Evolutionary conservation across 1,284 basidiomycete species (phyloP).

Genomic region (Moesziomyces sp.): DNA sequence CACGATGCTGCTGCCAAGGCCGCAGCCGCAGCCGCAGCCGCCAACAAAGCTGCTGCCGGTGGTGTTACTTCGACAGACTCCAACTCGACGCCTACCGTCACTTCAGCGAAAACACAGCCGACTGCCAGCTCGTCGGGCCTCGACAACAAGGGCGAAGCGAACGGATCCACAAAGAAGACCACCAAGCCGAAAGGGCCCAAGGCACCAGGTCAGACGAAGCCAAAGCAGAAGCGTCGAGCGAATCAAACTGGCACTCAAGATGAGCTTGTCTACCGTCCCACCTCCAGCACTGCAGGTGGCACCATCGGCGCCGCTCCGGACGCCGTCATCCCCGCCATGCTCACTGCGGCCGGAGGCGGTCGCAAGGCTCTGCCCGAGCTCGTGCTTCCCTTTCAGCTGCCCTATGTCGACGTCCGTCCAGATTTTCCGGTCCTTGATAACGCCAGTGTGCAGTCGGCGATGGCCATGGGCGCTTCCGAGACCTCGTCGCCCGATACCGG

Average conservation of each 20-base stretch:
- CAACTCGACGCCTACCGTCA: neutral
- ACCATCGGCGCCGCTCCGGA: slow-evolving; percentile 52
- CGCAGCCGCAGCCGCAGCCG: slow-evolving; percentile 23
- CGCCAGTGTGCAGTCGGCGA: slow-evolving; percentile 39
- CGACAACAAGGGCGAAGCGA: slow-evolving; percentile 4
- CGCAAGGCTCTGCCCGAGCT: slow-evolving; percentile 56
- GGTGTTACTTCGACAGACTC: neutral
- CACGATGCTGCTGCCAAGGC: slow-evolving; percentile 30
- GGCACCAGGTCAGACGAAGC: slow-evolving; percentile 27
- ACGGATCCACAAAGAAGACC: slow-evolving; percentile 18
- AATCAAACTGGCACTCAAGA: slow-evolving; percentile 29
- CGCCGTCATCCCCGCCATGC: slow-evolving; percentile 30
- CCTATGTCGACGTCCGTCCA: slow-evolving; percentile 32
- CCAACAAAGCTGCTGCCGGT: slow-evolving; percentile 12
- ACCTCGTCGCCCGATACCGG: slow-evolving; percentile 40
- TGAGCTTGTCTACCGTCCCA: slow-evolving; percentile 29
- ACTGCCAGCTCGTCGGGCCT: neutral
- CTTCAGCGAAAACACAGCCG: neutral
- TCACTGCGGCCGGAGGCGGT: slow-evolving; percentile 53
- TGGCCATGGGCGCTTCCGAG: slow-evolving; percentile 48
- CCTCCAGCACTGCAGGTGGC: slow-evolving; percentile 50
- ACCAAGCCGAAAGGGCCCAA: slow-evolving; percentile 21
- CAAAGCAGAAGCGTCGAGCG: slow-evolving; percentile 46
- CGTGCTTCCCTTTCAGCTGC: slow-evolving; percentile 52
- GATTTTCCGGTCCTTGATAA: slow-evolving; percentile 48